Base-by-base conservation (phyloP, 148 eudicot species). In the Beta vulgaris region DNA sequence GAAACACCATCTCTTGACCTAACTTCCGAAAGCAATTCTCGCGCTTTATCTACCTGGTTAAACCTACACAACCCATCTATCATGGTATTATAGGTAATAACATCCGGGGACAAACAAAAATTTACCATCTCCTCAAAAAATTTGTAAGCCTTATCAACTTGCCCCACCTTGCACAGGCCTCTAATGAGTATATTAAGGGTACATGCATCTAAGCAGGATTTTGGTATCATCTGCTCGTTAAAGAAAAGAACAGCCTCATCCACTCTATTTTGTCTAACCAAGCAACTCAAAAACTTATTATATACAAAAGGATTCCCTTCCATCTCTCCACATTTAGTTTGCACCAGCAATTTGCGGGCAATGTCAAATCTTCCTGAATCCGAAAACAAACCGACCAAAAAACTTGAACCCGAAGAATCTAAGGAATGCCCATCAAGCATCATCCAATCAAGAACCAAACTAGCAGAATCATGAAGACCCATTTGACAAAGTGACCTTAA, bases 231-330 rank as follows among this genome's bases (percentile, higher is more conserved):
- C 68, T 73, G 61, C 71, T 86, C 87, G n/a, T 62, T 77, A 67
- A 92, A 91, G 72, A 90, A 92, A 31, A 43, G 32, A 74, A 92
- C 79, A 39, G 97, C 98, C 73, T 90, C 97, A 16, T 86, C 86
- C 37, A 92, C 77, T 48, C 79, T 87, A 79, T 87, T 82, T 42
- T 55, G 66, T 66, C 79, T 81, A 67, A 90, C 81, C 79, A 92
- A 80, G 26, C 69, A 59, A 68, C 73, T 88, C 89, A 95, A 82
- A 65, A 83, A 77, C 51, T 81, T 87, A 75, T 92, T 95, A 82
- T 76, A 86, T 54, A 91, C 87, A 76, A 81, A 83, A 69, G 91
- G 57, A 71, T 62, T 74, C 55, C 78, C 68, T 36, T 76, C 85
- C 44, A 68, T 75, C 65, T 78, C 82, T 14, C 60, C 57, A 19